Evolutionary conservation across 148 eudicot species (phyloP).

Genomic region (Salicornia ramosissima): DNA sequence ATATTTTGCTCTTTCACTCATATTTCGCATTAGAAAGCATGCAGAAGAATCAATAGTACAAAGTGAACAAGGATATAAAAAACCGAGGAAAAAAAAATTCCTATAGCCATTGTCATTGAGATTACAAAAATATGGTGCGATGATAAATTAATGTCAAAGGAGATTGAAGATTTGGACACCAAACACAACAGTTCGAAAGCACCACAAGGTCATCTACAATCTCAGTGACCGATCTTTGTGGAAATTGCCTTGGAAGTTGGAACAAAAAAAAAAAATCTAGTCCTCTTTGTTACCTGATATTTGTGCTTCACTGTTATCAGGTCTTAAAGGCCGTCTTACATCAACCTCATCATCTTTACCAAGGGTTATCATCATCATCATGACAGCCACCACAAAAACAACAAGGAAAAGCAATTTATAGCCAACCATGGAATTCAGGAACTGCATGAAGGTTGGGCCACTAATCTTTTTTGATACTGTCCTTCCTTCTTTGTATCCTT

Average conservation of each 20-base stretch:
- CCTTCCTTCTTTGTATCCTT: conserved; percentile 81
- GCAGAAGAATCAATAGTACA: not conserved
- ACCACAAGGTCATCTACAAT: not conserved
- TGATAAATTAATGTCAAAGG: not conserved
- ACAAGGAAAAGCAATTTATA: conserved; percentile 39
- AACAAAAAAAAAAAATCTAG: conserved; percentile 18
- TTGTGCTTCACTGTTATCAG: conserved; percentile 32
- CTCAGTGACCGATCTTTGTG: not conserved
- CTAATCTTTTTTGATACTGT: conserved; percentile 49
- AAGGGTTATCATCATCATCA: conserved; percentile 49
- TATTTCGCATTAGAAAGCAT: too few relatives aligned
- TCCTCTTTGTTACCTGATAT: conserved; percentile 60
- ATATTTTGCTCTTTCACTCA: too few relatives aligned
- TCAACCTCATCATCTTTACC: conserved; percentile 43
- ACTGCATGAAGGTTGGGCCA: conserved; percentile 70
- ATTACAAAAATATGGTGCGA: not conserved
- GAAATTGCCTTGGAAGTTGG: not conserved
- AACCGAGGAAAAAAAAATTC: not conserved
- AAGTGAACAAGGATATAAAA: not conserved
- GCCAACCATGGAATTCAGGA: conserved; percentile 59
- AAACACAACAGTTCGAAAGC: not conserved
- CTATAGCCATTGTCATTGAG: not conserved
- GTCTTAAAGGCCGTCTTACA: conserved; percentile 28
- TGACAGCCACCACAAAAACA: conserved; percentile 46
- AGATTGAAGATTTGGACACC: not conserved